Percentiles rank a stretch among this genome's conserved stretches.
phyloP scores from a whole-genome alignment of 2,329 filamentous ascomycete genomes.

The Aspergillus aculeatus region DNA sequence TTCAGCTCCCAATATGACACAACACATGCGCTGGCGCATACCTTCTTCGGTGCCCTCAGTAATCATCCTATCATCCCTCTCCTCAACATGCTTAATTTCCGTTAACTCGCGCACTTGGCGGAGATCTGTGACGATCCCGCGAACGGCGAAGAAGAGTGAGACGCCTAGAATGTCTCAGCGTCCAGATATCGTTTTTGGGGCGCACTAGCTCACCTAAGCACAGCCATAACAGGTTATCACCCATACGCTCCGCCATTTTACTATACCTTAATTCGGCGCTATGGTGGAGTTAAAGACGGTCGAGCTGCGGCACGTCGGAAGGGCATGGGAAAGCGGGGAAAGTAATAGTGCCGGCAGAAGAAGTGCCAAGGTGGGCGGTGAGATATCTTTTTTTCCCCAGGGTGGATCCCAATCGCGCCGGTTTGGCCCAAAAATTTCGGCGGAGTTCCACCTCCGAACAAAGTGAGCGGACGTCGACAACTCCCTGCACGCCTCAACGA shows the following conservation, averaged over 20 bases:
- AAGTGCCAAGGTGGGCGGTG: constrained; percentile 32
- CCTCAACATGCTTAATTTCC: constrained; percentile 62
- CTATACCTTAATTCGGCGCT: constrained; percentile 7
- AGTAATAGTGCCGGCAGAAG: constrained; percentile 28
- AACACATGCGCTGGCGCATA: constrained; percentile 15
- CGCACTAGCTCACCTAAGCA: constrained; percentile 32
- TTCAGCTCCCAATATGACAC: constrained; percentile 17
- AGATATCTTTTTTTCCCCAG: constrained; percentile 32
- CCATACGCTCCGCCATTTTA: constrained; percentile 36
- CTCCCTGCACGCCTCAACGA: constrained; percentile 44
- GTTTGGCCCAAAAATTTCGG: constrained; percentile 27
- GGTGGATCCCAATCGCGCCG: constrained; percentile 13
- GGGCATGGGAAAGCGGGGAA: constrained; percentile 16
- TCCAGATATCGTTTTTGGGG: background rate
- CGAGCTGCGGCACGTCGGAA: background rate
- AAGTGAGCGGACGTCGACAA: background rate
- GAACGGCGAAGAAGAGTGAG: constrained; percentile 50
- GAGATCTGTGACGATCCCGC: constrained; percentile 57
- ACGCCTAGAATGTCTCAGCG: constrained; percentile 29
- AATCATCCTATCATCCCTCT: constrained; percentile 69
- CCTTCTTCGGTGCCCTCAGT: constrained; percentile 72
- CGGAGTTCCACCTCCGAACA: constrained; percentile 19
- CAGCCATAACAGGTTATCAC: constrained; percentile 40
- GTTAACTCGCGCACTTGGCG: constrained; percentile 45
- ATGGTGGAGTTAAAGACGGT: background rate